Conservation (phyloP, 2,329 filamentous ascomycete genomes). For the Ascochyta clinopodiicola region DNA sequence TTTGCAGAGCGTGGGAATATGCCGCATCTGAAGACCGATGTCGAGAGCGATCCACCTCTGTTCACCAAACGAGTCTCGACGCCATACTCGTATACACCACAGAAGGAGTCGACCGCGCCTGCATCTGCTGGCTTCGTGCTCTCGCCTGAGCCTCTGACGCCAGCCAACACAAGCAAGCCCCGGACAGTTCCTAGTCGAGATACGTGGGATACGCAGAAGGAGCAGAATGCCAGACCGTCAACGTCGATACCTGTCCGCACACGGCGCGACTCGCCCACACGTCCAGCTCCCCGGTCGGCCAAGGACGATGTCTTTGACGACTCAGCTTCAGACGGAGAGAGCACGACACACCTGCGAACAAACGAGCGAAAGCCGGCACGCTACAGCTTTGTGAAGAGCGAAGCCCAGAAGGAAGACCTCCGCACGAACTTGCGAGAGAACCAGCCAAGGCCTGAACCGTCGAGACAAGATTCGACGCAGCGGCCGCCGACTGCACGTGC, state of each 20-base stretch:
- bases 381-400: constrained; percentile 50
- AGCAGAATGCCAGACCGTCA: constrained; percentile 38
- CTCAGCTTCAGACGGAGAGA: constrained; percentile 38
- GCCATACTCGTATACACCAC: constrained; percentile 54
- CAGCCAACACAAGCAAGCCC: constrained; percentile 41
- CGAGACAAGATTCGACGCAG: constrained; percentile 25
- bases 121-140: constrained; percentile 53
- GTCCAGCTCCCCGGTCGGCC: constrained; percentile 19
- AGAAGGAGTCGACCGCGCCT: constrained; percentile 39
- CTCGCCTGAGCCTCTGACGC: constrained; percentile 57
- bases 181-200: constrained; percentile 32
- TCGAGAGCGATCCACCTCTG: constrained; percentile 45
- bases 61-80: constrained; percentile 51
- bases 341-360: constrained; percentile 35
- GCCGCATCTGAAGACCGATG: constrained; percentile 43
- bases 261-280: constrained; percentile 31
- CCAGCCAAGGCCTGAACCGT: constrained; percentile 24
- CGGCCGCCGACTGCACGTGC: constrained; percentile 23
- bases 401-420: constrained; percentile 44
- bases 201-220: constrained; percentile 10
- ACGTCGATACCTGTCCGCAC: constrained; percentile 33
- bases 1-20: constrained; percentile 45
- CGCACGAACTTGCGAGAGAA: constrained; percentile 34
- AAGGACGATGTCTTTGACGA: constrained; percentile 40
- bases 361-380: constrained; percentile 43